Conservation (phyloP, 176 grass and related monocot species). For the Lolium multiflorum region DNA sequence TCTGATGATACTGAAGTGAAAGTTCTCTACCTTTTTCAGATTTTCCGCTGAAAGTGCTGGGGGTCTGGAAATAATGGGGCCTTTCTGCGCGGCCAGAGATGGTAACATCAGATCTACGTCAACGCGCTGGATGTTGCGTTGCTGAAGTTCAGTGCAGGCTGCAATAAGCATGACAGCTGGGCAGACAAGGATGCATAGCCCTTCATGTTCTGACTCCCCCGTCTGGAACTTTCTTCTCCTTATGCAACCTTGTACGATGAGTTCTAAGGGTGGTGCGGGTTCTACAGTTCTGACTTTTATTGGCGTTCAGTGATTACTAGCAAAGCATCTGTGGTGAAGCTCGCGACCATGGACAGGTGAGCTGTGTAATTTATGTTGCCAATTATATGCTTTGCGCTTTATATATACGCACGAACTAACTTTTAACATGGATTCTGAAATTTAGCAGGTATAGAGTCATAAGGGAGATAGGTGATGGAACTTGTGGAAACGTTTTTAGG, state of each 20-base stretch:
- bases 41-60: constrained; percentile 47
- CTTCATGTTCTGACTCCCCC: constrained; percentile 43
- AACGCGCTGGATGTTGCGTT: constrained; percentile 4
- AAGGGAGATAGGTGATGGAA: constrained; percentile 91
- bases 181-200: constrained; percentile 52
- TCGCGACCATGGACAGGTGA: constrained; percentile 63
- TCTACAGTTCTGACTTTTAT: constrained; percentile 28
- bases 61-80: constrained; percentile 25
- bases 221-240: constrained; percentile 56
- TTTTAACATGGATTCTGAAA: neutral
- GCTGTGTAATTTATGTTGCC: neutral
- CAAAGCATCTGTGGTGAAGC: constrained; percentile 31
- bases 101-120: constrained; percentile 24
- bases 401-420: neutral
- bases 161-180: constrained; percentile 57
- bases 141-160: constrained; percentile 5
- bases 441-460: constrained; percentile 73
- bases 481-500: constrained; percentile 90
- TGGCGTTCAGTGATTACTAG: constrained; percentile 50
- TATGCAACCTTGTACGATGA: constrained; percentile 40
- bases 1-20: constrained; percentile 19
- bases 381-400: neutral
- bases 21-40: constrained; percentile 30
- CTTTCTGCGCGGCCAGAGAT: neutral
- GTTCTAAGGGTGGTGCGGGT: constrained; percentile 31